These are phyloP conservation scores for Abrus pulchellus DNA, from an alignment of 306 rosid species.

Conservation along the genomic window DNA sequence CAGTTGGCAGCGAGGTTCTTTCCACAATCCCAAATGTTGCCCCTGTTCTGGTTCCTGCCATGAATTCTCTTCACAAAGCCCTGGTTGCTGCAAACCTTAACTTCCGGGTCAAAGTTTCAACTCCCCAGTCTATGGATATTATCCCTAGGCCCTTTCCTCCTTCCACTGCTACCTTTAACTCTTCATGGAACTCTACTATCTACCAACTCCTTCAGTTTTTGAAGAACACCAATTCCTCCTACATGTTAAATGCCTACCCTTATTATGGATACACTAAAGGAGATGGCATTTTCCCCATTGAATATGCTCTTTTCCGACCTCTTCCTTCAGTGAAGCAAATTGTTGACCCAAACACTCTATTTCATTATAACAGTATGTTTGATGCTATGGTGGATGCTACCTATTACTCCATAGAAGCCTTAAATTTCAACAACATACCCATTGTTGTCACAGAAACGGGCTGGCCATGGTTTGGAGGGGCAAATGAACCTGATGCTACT, in stretches of 20 bases:
- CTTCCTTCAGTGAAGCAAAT: constrained; percentile 96
- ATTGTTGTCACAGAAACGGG: constrained; percentile 93
- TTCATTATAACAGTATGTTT: constrained; percentile 92
- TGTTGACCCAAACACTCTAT: constrained; percentile 97
- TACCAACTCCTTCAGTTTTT: constrained; percentile 82
- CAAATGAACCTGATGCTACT: constrained; percentile 87
- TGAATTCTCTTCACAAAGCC: constrained; percentile 91
- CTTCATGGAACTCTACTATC: constrained; percentile 78
- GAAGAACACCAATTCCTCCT: constrained; percentile 80
- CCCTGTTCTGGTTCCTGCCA: constrained; percentile 88
- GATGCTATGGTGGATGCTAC: constrained; percentile 99
- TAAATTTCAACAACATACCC: constrained; percentile 76
- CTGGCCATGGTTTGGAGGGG: constrained; percentile 96
- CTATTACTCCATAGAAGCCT: constrained; percentile 84
- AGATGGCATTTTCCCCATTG: constrained; percentile 89
- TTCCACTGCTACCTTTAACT: constrained; percentile 84
- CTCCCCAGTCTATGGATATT: constrained; percentile 92
- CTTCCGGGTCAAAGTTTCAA: constrained; percentile 83
- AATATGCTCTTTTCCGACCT: constrained; percentile 89
- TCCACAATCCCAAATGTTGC: constrained; percentile 80
- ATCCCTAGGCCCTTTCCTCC: constrained; percentile 96
- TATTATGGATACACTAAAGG: constrained; percentile 83
- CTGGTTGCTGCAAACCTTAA: constrained; percentile 89
- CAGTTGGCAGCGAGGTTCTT: constrained; percentile 98
- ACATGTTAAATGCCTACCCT: constrained; percentile 89